Conservation (phyloP, 2,329 filamentous ascomycete species). For the Phyllosticta capitalensis region DNA sequence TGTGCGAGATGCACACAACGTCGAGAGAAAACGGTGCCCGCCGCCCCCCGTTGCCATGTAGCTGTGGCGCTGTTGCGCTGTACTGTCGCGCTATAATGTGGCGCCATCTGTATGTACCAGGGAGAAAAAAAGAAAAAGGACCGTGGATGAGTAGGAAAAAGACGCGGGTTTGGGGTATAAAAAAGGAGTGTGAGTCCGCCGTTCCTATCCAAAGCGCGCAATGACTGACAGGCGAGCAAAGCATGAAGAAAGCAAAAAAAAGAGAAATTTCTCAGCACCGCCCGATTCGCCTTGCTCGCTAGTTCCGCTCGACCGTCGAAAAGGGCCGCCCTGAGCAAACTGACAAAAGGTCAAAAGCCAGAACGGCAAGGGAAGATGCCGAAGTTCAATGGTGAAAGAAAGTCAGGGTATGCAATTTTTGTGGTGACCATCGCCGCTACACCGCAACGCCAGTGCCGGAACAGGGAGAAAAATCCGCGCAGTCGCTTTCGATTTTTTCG, state of each 20-base stretch:
- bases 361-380: not conserved
- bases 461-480: not conserved
- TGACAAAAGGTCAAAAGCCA: not conserved
- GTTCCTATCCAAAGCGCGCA: not conserved
- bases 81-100: not conserved
- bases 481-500: not conserved
- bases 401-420: slow-evolving; percentile 6
- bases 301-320: not conserved
- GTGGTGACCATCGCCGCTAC: not conserved
- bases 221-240: not conserved
- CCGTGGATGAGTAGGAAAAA: not conserved
- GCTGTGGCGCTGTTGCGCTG: too few relatives aligned
- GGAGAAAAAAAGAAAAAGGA: not conserved
- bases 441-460: slow-evolving; percentile 4
- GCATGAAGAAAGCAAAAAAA: not conserved
- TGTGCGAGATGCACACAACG: too few relatives aligned
- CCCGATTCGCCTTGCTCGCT: not conserved
- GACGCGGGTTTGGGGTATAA: not conserved
- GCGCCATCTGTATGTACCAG: not conserved
- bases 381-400: not conserved
- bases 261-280: not conserved
- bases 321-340: not conserved
- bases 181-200: not conserved
- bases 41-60: too few relatives aligned
- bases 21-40: not conserved